Evolutionary conservation across 2,329 filamentous ascomycete species (phyloP), one percentile per base, ranked within the genome.

Genomic region (Davidsoniella virescens): DNA sequence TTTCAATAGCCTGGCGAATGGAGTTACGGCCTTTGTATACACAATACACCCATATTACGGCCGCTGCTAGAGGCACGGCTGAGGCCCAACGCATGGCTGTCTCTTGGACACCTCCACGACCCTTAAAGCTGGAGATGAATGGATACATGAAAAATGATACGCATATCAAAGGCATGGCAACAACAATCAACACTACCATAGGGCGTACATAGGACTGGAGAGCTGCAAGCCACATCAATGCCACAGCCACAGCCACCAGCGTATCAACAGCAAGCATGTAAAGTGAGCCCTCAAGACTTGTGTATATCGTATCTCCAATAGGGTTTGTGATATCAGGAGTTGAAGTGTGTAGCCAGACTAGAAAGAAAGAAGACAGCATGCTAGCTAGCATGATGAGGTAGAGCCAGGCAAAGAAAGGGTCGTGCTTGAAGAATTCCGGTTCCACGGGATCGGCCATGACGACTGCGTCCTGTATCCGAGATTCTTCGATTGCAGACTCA

Each of bases 301-400:
- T 87, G 64, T 98, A 98, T 52, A 98, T 87, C 1, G 90, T 95
- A 63, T 98, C 92, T 12, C 88, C 90, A 51, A 93, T 75, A 1
- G 82, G 82, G 53, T 75, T 74, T 60, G 84, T 84, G 50, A 72
- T 71, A 20, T 54, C 52, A 49, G 84, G 82, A 1, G 80, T 69
- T 16, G 84, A 78, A 2, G 90, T 96, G 61, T 96, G 87, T 39
- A 98, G 72, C 70, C 84, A 93, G 20, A 94, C 83, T 12, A 98
- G 72, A 55, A 94, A 80, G 59, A 87, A 93, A 0, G 87, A 90
- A 10, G 90, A 84, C 59, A 96, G 76, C 60, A 96, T 75, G 38
- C 82, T 83, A 43, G 85, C 87, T 49, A 94, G 68, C 33, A 80
- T 80, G 58, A 96, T 92, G 44, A 94, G 67, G 62, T 88, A 98